Conservation (phyloP, 352 stramenopile species). For the Phytophthora europaea region DNA sequence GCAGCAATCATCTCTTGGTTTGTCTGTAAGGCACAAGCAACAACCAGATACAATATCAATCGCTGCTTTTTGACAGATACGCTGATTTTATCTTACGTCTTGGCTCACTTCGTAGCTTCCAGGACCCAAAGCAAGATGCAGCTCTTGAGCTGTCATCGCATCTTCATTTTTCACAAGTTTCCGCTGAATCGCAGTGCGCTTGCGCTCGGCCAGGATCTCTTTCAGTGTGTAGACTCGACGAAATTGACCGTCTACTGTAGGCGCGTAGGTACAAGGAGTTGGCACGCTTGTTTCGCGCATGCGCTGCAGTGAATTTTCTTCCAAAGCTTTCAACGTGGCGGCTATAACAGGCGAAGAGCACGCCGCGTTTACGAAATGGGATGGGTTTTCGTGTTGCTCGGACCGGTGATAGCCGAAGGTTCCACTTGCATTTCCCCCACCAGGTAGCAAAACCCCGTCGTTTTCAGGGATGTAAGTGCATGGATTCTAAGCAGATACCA, state of each 20-base stretch:
- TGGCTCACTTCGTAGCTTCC: slow-evolving; percentile 66
- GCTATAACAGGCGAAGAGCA: slow-evolving; percentile 20
- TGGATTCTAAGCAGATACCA: slow-evolving; percentile 38
- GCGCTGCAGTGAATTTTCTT: slow-evolving; percentile 29
- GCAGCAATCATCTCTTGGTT: slow-evolving; percentile 57
- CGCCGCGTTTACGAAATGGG: slow-evolving; percentile 20
- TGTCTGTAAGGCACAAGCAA: slow-evolving; percentile 30
- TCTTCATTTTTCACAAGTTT: slow-evolving; percentile 21
- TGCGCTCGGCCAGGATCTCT: slow-evolving; percentile 45
- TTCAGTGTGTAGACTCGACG: slow-evolving; percentile 48
- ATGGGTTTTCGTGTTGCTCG: slow-evolving; percentile 16
- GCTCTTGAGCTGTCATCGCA: slow-evolving; percentile 26
- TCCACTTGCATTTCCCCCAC: slow-evolving; percentile 15
- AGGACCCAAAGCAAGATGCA: slow-evolving; percentile 53
- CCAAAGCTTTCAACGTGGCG: slow-evolving; percentile 29
- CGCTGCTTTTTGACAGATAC: neutral
- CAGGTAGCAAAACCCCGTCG: neutral
- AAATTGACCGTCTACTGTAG: slow-evolving; percentile 52
- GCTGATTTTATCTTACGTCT: slow-evolving; percentile 36
- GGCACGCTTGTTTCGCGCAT: slow-evolving; percentile 16
- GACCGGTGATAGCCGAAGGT: slow-evolving; percentile 51
- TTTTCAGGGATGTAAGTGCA: slow-evolving; percentile 49
- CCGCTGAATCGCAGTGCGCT: slow-evolving; percentile 12
- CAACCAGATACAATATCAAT: neutral
- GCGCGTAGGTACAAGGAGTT: slow-evolving; percentile 49